Evolutionary conservation across 2,329 filamentous ascomycete species (phyloP), one percentile per base, ranked within the genome.

Genomic region (Stagonosporopsis cucurbitacearum): DNA sequence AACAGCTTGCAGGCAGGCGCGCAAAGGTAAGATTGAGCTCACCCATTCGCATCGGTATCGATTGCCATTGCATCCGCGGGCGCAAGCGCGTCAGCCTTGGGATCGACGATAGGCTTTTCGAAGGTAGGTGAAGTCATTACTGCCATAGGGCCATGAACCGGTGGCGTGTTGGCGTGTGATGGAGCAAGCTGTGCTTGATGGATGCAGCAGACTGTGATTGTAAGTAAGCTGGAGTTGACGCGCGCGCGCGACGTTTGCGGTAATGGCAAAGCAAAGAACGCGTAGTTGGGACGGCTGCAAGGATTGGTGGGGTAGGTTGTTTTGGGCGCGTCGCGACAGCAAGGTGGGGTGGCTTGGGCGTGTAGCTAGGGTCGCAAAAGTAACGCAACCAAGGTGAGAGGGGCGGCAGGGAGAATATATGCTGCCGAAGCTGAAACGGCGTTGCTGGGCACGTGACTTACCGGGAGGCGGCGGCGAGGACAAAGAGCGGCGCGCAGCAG

Each of bases 21-120:
- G n/a, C n/a, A 25, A 26, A 50, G 52, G 54, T 39, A 54, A 45
- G 25, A 40, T 60, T 48, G 55, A 47, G 84, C 85, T 82, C 78
- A 88, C 86, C 84, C 84, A 71, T 87, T 85, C 66, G 83, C 77
- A 40, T 82, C 78, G 58, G 77, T 72, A 67, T 84, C 79, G 54
- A 84, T 76, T 56, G 81, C 78, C 80, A 83, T 83, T 64, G 78
- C 79, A 66, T 80, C 79, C 68, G 77, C 73, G 66, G 78, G 75
- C 73, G 75, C 65, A 64, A 71, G 66, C 48, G 80, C 77, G 70
- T 75, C 78, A 69, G 78, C 75, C 77, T 85, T 86, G 67, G 81
- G 74, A 67, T 83, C 82, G 68, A 78, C 65, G 47, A 73, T 59
- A 50, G 70, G 59, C 63, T 72, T 71, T 42, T 75, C 73, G 59